phyloP scores from a whole-genome alignment of 371 early-diverging fungal genomes.

The Saksenaea vasiformis region DNA sequence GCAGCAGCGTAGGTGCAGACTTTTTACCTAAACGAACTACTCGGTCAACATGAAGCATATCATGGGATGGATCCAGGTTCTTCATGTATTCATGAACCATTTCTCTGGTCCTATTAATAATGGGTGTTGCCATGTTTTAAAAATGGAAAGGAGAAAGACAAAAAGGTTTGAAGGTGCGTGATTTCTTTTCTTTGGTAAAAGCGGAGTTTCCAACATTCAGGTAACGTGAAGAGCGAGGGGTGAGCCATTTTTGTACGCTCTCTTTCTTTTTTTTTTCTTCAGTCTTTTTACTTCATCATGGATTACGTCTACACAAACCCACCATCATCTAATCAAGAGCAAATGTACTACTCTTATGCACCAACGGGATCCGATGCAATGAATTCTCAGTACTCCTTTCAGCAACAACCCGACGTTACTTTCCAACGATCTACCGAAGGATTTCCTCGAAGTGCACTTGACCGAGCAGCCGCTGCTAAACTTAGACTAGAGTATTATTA shows the following conservation, averaged over 20 bases:
- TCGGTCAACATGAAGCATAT: constrained; percentile 77
- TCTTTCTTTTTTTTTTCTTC: background rate
- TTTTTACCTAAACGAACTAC: constrained; percentile 66
- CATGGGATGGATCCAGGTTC: constrained; percentile 75
- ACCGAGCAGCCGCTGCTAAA: constrained; percentile 87
- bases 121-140: background rate
- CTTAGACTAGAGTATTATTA: constrained; percentile 89
- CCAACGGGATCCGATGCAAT: constrained; percentile 6
- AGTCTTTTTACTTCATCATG: constrained; percentile 13
- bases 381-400: constrained; percentile 24
- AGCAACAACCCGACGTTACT: constrained; percentile 28
- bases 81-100: constrained; percentile 72
- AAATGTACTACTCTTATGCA: constrained; percentile 18
- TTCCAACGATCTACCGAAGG: constrained; percentile 65
- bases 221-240: constrained; percentile 1
- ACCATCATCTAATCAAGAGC: constrained; percentile 8
- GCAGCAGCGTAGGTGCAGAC: background rate
- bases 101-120: constrained; percentile 38
- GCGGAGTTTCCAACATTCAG: constrained; percentile 1
- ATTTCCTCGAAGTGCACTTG: constrained; percentile 75
- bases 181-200: background rate
- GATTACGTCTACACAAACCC: constrained; percentile 28
- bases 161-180: background rate
- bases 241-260: background rate
- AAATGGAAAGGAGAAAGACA: background rate